phyloP scores from a whole-genome alignment of 192 early-diverging fungal genomes.

The Podila horticola region DNA sequence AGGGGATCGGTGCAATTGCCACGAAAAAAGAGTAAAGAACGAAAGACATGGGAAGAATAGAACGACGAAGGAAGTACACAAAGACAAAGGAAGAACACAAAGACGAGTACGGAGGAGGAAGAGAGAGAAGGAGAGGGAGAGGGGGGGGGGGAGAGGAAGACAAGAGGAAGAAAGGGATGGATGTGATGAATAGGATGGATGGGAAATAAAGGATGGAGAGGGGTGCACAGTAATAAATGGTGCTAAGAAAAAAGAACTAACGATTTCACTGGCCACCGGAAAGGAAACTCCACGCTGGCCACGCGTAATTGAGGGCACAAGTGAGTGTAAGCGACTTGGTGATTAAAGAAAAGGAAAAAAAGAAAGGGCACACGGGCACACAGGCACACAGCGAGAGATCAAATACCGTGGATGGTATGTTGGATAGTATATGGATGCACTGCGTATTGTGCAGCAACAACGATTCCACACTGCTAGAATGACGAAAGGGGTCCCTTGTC shows the following conservation, averaged over 20 bases:
- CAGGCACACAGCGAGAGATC: too few species aligned
- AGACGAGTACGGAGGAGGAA: neutral
- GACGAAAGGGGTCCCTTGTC: too few species aligned
- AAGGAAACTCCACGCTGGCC: too few species aligned
- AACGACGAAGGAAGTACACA: neutral
- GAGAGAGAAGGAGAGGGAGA: neutral
- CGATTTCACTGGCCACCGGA: too few species aligned
- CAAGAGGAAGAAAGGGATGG: neutral
- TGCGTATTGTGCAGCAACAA: too few species aligned
- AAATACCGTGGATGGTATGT: neutral
- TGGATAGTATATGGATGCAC: neutral
- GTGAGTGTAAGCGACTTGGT: too few species aligned
- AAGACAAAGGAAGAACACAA: slow-evolving; percentile 11
- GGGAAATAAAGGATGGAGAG: too few species aligned
- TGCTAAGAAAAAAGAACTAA: too few species aligned
- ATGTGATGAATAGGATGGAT: too few species aligned
- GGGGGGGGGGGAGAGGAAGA: neutral
- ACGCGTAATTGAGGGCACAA: neutral
- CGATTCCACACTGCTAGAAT: too few species aligned
- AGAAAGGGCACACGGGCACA: neutral
- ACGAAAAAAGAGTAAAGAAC: neutral
- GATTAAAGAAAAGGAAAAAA: neutral
- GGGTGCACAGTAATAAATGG: too few species aligned
- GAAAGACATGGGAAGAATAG: neutral
- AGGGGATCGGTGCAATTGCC: too few species aligned